Percentiles rank a stretch among this genome's conserved stretches.
Conservation (phyloP, 768 basidiomycete species). For the Terana coerulea region DNA sequence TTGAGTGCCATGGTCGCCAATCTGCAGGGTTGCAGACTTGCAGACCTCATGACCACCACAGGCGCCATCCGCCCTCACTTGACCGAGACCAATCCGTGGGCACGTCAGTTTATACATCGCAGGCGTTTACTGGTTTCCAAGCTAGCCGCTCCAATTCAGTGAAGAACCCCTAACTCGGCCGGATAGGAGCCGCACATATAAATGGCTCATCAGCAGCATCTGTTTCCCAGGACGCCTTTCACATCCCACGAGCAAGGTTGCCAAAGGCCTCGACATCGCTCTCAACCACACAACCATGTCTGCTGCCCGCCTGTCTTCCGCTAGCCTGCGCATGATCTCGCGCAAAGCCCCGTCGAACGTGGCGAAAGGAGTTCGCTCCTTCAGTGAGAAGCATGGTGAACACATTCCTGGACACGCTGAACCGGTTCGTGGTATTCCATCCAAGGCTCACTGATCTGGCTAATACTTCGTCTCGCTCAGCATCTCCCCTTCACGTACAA, state of each 20-base stretch:
- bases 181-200: neutral
- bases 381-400: neutral
- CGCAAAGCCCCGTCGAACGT: neutral
- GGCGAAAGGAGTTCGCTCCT: neutral
- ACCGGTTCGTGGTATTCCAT: neutral
- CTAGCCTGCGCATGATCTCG: neutral
- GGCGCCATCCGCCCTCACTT: no score
- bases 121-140: no score
- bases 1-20: no score
- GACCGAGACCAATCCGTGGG: no score
- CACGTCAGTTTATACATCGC: no score
- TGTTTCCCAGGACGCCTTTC: neutral
- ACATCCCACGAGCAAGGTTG: neutral
- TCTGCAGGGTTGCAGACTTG: no score
- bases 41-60: no score
- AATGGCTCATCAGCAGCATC: neutral
- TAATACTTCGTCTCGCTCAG: conserved; percentile 16
- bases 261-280: no score
- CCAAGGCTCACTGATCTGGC: neutral
- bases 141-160: no score
- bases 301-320: neutral
- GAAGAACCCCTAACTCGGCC: neutral
- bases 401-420: neutral
- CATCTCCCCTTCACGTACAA: conserved; percentile 30
- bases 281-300: neutral